A percentile compares a stretch with the other conserved stretches of the same genome.
These are phyloP conservation scores for Trichoderma sp. DNA, from an alignment of 2,329 filamentous ascomycete genomes.

Conservation along the genomic window DNA sequence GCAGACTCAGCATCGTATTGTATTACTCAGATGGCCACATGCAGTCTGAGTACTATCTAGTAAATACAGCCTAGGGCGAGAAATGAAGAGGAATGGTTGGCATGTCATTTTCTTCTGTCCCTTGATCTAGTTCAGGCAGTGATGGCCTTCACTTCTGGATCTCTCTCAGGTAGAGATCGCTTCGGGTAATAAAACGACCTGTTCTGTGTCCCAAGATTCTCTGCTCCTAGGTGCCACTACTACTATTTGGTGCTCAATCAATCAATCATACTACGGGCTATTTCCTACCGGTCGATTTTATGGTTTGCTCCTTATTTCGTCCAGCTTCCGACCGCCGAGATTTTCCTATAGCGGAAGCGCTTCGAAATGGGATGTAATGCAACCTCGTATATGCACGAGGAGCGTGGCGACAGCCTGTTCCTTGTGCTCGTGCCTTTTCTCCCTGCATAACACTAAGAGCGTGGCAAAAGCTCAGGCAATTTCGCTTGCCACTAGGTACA, in stretches of 20 bases:
- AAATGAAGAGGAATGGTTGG: background rate
- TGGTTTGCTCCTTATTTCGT: background rate
- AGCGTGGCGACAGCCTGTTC: background rate
- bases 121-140: background rate
- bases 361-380: background rate
- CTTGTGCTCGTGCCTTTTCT: background rate
- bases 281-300: background rate
- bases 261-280: background rate
- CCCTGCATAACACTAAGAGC: background rate
- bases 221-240: background rate
- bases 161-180: background rate
- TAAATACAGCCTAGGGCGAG: background rate
- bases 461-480: background rate
- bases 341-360: background rate
- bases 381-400: background rate
- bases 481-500: background rate
- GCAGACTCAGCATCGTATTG: background rate
- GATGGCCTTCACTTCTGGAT: background rate
- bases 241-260: too few species aligned
- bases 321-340: background rate
- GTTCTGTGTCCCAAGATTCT: background rate
- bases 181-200: background rate
- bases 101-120: background rate
- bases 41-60: slow-evolving; percentile 8
- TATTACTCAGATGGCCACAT: slow-evolving; percentile 11